phyloP scores from a whole-genome alignment of 768 basidiomycete genomes.

The Phanerodontia chrysosporium region DNA sequence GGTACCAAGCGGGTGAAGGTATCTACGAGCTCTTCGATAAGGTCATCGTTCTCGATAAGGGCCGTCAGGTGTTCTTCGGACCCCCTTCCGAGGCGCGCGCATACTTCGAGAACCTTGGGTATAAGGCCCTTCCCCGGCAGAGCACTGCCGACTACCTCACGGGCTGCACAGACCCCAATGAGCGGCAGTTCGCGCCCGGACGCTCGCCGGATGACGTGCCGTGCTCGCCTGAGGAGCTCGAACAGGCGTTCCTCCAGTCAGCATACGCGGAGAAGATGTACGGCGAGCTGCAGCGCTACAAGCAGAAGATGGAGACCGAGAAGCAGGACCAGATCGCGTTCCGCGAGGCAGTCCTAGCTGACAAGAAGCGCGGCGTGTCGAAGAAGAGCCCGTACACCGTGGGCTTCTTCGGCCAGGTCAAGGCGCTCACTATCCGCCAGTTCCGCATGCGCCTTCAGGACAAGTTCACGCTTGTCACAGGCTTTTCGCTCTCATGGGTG shows the following conservation, averaged over 20 bases:
- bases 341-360: conserved; percentile 65
- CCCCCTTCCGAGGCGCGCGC: conserved; percentile 64
- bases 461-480: conserved; percentile 70
- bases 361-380: conserved; percentile 76
- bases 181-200: conserved; percentile 72
- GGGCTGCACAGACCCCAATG: conserved; percentile 79
- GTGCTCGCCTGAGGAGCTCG: conserved; percentile 63
- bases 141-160: conserved; percentile 85
- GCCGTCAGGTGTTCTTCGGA: conserved; percentile 80
- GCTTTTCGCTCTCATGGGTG: conserved; percentile 48
- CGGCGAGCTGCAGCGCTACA: conserved; percentile 53
- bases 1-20: conserved; percentile 67
- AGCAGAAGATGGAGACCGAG: conserved; percentile 50
- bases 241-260: conserved; percentile 55
- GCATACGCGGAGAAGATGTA: conserved; percentile 39
- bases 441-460: conserved; percentile 75
- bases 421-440: conserved; percentile 65
- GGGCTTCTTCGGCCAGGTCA: conserved; percentile 70
- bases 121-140: conserved; percentile 71
- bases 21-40: conserved; percentile 83
- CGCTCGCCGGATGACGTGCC: conserved; percentile 57
- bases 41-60: conserved; percentile 77
- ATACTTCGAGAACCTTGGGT: conserved; percentile 78
- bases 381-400: conserved; percentile 82
- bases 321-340: conserved; percentile 72